These are phyloP conservation scores for Staphylotrichum tortipilum DNA, from an alignment of 495 filamentous ascomycete species.

Conservation along the genomic window DNA sequence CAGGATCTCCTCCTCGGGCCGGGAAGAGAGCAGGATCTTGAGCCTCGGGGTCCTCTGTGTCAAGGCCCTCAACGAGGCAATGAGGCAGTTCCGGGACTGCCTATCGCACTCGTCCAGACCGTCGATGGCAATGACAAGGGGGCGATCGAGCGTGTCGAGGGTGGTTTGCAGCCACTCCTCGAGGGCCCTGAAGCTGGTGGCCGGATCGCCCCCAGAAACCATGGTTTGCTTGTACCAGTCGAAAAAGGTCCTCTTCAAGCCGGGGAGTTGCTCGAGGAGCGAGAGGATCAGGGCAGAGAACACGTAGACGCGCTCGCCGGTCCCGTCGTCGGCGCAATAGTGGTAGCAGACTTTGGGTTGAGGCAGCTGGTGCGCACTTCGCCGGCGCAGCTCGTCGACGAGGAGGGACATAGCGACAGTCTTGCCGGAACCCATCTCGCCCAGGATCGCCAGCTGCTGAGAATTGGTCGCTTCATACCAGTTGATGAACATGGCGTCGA, in stretches of 20 bases:
- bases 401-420: constrained; percentile 19
- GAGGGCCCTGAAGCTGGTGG: not conserved
- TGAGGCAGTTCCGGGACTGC: constrained; percentile 14
- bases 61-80: not conserved
- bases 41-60: not conserved
- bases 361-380: constrained; percentile 14
- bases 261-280: not conserved
- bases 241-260: not conserved
- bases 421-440: constrained; percentile 24
- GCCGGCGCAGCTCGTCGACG: constrained; percentile 15
- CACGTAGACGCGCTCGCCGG: constrained; percentile 11
- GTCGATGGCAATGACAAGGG: constrained; percentile 21
- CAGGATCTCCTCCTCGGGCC: not conserved
- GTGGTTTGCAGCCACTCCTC: not conserved
- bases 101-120: constrained; percentile 27
- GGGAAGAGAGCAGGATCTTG: not conserved
- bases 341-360: constrained; percentile 22
- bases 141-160: not conserved
- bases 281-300: not conserved
- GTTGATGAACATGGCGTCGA: not conserved
- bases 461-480: constrained; percentile 7
- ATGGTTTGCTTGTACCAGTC: not conserved
- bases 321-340: constrained; percentile 21
- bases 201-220: not conserved
- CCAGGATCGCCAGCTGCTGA: constrained; percentile 17